phyloP scores from a whole-genome alignment of 2,329 filamentous ascomycete species.

The Ophiosphaerella korrae region DNA sequence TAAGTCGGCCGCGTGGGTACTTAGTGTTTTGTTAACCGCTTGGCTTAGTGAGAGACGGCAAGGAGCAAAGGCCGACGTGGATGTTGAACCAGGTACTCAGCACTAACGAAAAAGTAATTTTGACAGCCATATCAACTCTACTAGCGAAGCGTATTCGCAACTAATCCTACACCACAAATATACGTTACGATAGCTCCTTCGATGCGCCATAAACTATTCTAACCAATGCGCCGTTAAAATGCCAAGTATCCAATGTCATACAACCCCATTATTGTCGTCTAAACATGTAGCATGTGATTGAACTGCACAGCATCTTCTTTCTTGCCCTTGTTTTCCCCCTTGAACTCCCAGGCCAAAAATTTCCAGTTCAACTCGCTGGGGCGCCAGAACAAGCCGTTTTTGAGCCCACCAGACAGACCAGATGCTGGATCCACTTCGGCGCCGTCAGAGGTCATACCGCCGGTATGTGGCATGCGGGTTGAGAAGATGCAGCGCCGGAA shows the following conservation, averaged over 20 bases:
- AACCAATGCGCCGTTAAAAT: conserved; percentile 29
- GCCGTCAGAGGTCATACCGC: conserved; percentile 78
- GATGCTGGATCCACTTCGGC: conserved; percentile 13
- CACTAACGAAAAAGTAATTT: too few species aligned
- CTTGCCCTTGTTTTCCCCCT: conserved; percentile 21
- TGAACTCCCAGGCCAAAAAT: conserved; percentile 79
- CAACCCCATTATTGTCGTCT: conserved; percentile 9
- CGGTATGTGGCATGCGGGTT: conserved; percentile 77
- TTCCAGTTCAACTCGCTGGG: conserved; percentile 83
- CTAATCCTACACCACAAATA: too few species aligned
- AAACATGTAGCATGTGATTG: conserved; percentile 33
- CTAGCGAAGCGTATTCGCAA: too few species aligned
- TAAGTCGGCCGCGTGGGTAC: too few species aligned
- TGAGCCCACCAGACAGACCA: conserved; percentile 40
- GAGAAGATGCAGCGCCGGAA: conserved; percentile 86
- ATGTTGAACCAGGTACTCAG: too few species aligned
- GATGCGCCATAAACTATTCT: neutral
- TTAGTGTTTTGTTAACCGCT: too few species aligned
- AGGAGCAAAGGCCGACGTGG: too few species aligned
- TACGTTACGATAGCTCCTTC: too few species aligned
- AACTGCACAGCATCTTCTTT: neutral
- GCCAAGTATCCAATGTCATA: conserved; percentile 29
- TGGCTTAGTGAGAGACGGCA: too few species aligned
- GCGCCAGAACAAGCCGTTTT: conserved; percentile 69
- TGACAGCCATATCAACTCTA: too few species aligned